A percentile compares a stretch with the other conserved stretches of the same genome.
phyloP scores from a whole-genome alignment of 495 filamentous ascomycete genomes.

The Neurospora sp. region DNA sequence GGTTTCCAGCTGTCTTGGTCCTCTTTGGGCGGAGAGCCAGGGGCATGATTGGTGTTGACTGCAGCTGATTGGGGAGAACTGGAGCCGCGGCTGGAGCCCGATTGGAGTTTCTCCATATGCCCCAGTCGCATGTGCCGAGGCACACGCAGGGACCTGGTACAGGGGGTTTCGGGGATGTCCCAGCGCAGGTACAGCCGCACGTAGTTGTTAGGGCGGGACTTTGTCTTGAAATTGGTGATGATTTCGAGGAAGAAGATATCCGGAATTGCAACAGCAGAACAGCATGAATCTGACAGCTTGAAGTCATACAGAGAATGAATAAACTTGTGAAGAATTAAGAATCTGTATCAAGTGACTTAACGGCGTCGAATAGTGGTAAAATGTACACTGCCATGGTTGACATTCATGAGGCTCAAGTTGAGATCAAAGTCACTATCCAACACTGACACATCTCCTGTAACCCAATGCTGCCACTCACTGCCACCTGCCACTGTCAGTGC shows the following conservation, averaged over 20 bases:
- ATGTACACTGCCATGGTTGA: no score
- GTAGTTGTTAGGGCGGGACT: background rate
- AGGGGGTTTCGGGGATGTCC: background rate
- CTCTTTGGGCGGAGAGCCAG: background rate
- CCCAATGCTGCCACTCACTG: background rate
- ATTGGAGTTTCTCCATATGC: background rate
- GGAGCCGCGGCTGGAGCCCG: background rate
- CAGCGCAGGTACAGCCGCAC: background rate
- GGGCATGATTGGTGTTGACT: background rate
- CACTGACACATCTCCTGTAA: background rate
- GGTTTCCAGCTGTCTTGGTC: background rate
- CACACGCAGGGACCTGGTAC: constrained; percentile 2
- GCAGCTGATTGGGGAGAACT: background rate
- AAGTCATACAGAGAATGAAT: no score
- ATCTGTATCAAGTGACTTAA: no score
- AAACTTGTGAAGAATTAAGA: no score
- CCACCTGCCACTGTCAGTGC: background rate
- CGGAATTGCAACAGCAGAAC: background rate
- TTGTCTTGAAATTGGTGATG: background rate
- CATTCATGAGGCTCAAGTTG: background rate
- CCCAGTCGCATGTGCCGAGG: constrained; percentile 28
- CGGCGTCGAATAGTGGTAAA: no score
- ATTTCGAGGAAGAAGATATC: background rate
- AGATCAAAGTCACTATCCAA: background rate
- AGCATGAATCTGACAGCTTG: background rate